Evolutionary conservation across 106 monocot species (phyloP), one percentile per base, ranked within the genome.

Genomic region (Allium fistulosum): DNA sequence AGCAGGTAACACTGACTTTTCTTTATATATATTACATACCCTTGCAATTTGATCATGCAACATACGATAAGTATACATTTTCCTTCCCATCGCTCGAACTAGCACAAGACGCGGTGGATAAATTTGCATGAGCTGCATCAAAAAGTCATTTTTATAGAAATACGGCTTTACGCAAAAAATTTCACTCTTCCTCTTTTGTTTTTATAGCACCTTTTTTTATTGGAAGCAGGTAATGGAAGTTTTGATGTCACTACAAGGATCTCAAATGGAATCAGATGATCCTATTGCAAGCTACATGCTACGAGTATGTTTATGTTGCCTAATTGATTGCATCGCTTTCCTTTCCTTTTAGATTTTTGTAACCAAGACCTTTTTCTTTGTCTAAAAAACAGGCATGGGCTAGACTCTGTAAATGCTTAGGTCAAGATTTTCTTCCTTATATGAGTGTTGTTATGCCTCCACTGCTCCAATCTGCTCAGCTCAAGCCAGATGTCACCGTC

Each of bases 361-460:
- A 22, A 22, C 22, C 22, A 22, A 22, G 22, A 22, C 22, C 22
- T 22, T 22, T 22, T 22, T 22, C 22, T 22, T 22, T 22, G 22
- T 22, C 22, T 74, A 7, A 27, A 14, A 48, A 47, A 11, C 51
- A 97, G 97, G 97, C 92, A 71, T 97, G 97, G 97, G 92, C 97
- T 45, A 86, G 97, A 62, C 86, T 97, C 59, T 97, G 97, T 82
- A 97, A 90, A 75, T 97, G 97, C 68, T 72, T 97, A 45, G 97
- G 97, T 15, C 97, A 97, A 70, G 97, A 97, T 79, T 97, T 97
- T 74, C 88, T 97, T 64, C 97, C 97, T 11, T 97, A 97, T 78
- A 92, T 97, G 97, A 97, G 74, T 70, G 92, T 97, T 61, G 97
- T 97, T 26, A 97, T 97, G 89, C 97, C 97, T 11, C 97, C 97